Evolutionary conservation across 345 rosid species (phyloP).

Genomic region (Linum usitatissimum): DNA sequence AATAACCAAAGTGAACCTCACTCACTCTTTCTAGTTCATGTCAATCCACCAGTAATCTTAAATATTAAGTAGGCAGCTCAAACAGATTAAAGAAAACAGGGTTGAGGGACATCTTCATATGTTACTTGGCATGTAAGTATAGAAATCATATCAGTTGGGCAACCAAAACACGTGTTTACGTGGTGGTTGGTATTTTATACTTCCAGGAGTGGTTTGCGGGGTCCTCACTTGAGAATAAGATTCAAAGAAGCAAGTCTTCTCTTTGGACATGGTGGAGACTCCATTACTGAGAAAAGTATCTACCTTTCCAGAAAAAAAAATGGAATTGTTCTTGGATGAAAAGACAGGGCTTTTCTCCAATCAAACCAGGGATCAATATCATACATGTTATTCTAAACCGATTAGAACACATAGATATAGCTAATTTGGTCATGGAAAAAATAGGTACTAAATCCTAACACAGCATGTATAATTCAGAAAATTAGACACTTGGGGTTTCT

Average conservation of each 20-base stretch:
- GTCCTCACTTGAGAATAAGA: conserved; percentile 34
- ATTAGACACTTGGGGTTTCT: neutral
- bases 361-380: conserved; percentile 14
- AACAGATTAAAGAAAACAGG: neutral
- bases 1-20: too few relatives aligned
- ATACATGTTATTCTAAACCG: conserved; percentile 8
- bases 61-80: neutral
- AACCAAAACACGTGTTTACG: neutral
- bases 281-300: conserved; percentile 27
- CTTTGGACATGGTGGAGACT: conserved; percentile 31
- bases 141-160: neutral
- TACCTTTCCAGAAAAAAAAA: conserved; percentile 10
- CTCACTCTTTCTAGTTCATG: too few relatives aligned
- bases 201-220: conserved; percentile 38
- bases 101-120: conserved; percentile 1
- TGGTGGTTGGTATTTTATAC: conserved; percentile 11
- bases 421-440: neutral
- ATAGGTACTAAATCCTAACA: neutral
- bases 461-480: neutral
- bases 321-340: conserved; percentile 17
- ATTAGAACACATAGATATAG: neutral
- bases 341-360: conserved; percentile 12
- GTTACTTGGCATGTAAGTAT: conserved; percentile 6
- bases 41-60: too few relatives aligned
- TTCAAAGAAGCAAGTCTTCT: conserved; percentile 23